phyloP scores from a whole-genome alignment of 1,284 basidiomycete genomes.

The Sparassis latifolia region DNA sequence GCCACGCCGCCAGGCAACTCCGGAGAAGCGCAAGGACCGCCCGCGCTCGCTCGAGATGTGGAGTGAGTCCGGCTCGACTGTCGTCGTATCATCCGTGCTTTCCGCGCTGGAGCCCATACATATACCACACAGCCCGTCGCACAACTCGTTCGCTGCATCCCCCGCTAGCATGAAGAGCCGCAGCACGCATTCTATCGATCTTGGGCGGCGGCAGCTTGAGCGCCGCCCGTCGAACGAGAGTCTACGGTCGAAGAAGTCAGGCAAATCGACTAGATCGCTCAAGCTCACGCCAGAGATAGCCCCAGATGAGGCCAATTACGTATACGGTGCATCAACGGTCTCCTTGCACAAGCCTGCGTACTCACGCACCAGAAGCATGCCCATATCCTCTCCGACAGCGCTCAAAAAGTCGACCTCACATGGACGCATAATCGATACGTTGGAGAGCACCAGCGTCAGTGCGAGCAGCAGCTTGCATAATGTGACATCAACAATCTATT shows the following conservation, averaged over 20 bases:
- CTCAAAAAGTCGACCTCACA: constrained; percentile 30
- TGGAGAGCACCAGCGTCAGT: constrained; percentile 8
- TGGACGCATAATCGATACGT: constrained; percentile 24
- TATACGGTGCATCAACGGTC: constrained; percentile 2
- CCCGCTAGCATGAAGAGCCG: constrained; percentile 12
- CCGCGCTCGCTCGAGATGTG: constrained; percentile 5
- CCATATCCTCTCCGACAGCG: constrained; percentile 26
- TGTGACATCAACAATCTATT: background rate
- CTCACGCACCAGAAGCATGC: constrained; percentile 39
- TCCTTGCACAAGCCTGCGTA: constrained; percentile 15
- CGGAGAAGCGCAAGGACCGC: constrained; percentile 11
- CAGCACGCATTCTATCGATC: constrained; percentile 14
- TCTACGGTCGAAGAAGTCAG: constrained; percentile 35
- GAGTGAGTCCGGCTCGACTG: constrained; percentile 11
- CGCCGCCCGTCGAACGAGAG: constrained; percentile 33
- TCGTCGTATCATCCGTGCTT: constrained; percentile 7
- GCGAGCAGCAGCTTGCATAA: constrained; percentile 17
- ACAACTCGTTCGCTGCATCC: constrained; percentile 2
- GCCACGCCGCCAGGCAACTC: constrained; percentile 14
- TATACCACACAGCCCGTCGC: constrained; percentile 4
- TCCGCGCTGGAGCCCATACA: constrained; percentile 2
- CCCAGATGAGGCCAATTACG: constrained; percentile 10
- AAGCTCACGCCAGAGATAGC: constrained; percentile 6
- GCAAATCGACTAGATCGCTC: constrained; percentile 22
- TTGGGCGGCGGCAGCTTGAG: constrained; percentile 11